Evolutionary conservation across 495 filamentous ascomycete species (phyloP), one percentile per base, ranked within the genome.

Genomic region (Jackrogersella minutella): DNA sequence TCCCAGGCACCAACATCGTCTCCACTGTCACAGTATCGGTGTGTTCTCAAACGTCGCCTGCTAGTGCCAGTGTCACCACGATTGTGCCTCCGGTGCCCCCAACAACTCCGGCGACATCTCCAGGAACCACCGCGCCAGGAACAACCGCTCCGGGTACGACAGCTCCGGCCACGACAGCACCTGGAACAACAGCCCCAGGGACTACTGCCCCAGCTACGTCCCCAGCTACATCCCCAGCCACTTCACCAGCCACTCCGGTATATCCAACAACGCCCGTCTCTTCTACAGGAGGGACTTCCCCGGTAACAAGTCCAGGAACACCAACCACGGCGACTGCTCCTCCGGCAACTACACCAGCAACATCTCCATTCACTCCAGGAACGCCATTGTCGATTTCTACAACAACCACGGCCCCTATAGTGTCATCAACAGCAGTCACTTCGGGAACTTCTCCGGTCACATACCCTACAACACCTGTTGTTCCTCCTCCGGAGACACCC

Each of bases 21-120:
- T 44, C 41, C 2, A 44, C 41, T 3, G 17, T 44, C 2, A 44
- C 41, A 2, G 14, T 41, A 1, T 41, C 39, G 21, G 14, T 40
- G 37, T 4, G 11, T 16, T 16, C 6, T 21, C 39, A 2, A 43
- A 16, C 6, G 21, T 44, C 8, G 24, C 41, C 11, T 8, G 39
- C 44, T 11, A 43, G 36, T 24, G 47, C 59, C 1, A 47, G 58
- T 11, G 52, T 34, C 11, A 51, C 52, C 39, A 64, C 66, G 0
- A 47, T 62, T 64, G 59, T 1, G 51, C 66, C 2, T 51, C n/a
- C 46, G 10, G 4, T 14, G 7, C 13, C 24, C 0, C 46, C 46
- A 4, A 30, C 16, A 3, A 34, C 53, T 43, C 30, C 59, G 2
- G 50, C 6, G 33, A 56, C 57, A n/a, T 36, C 49, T 26, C 49